Conservation (phyloP, 345 rosid species). For the Citrus sp. region DNA sequence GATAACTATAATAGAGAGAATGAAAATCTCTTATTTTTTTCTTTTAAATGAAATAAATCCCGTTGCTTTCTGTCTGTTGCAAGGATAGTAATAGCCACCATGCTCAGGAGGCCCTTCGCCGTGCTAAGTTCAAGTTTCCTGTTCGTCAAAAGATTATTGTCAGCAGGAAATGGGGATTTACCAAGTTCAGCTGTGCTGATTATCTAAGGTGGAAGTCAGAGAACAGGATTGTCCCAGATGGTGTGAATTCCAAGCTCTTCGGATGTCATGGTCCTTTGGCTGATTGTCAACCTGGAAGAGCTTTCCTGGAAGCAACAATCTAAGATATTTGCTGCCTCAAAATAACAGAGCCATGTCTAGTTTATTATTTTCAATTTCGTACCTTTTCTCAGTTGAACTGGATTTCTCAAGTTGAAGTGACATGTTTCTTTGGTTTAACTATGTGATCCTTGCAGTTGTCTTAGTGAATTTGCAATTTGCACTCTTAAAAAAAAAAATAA, state of each 20-base stretch:
- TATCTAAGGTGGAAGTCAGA: slow-evolving; percentile 44
- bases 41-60: too few relatives aligned
- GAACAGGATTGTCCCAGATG: slow-evolving; percentile 43
- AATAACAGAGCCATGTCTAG: background rate
- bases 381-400: background rate
- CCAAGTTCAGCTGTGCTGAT: slow-evolving; percentile 51
- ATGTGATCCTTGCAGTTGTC: background rate
- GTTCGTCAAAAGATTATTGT: slow-evolving; percentile 63
- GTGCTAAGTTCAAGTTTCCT: slow-evolving; percentile 59
- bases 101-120: slow-evolving; percentile 61
- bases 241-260: slow-evolving; percentile 46
- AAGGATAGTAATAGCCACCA: slow-evolving; percentile 44
- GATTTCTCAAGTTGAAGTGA: background rate
- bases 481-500: background rate
- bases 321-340: slow-evolving; percentile 1
- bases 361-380: background rate
- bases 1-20: too few relatives aligned
- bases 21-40: too few relatives aligned
- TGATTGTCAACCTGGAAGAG: slow-evolving; percentile 12
- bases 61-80: slow-evolving; percentile 47
- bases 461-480: background rate
- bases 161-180: slow-evolving; percentile 62
- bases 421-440: background rate
- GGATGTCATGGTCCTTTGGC: slow-evolving; percentile 19
- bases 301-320: background rate